These are phyloP conservation scores for Ogataea allantospora DNA, from an alignment of 805 yeast species.

Conservation along the genomic window DNA sequence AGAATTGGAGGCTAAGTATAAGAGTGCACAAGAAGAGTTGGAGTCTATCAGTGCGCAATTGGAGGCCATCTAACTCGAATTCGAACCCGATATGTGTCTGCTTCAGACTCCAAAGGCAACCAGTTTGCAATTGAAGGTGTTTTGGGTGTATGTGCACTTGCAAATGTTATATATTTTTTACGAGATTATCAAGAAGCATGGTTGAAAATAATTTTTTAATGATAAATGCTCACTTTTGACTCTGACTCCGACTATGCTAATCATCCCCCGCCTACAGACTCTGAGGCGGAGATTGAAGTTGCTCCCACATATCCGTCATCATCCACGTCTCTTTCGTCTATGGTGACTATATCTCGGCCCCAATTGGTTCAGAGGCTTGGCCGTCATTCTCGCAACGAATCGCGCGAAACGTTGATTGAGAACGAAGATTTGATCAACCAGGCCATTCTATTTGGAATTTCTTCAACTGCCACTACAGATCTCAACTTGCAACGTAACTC, in stretches of 20 bases:
- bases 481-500: slow-evolving; percentile 29
- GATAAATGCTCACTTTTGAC: slow-evolving; percentile 11
- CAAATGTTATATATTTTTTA: slow-evolving; percentile 16
- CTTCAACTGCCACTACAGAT: slow-evolving; percentile 30
- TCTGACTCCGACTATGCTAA: slow-evolving; percentile 37
- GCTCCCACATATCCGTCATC: slow-evolving; percentile 20
- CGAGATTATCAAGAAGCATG: slow-evolving; percentile 18
- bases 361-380: slow-evolving; percentile 1
- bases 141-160: slow-evolving; percentile 8
- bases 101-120: slow-evolving; percentile 3
- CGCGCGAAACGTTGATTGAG: slow-evolving; percentile 12
- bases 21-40: slow-evolving; percentile 84
- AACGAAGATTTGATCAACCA: slow-evolving; percentile 19
- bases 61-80: slow-evolving; percentile 56
- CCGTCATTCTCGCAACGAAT: slow-evolving; percentile 9
- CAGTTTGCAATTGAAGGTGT: not conserved
- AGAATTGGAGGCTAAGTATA: slow-evolving; percentile 79
- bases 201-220: slow-evolving; percentile 6
- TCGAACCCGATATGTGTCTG: too few relatives aligned
- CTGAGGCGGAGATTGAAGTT: slow-evolving; percentile 26
- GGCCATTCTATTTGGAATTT: slow-evolving; percentile 24
- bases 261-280: slow-evolving; percentile 40
- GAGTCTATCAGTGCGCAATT: slow-evolving; percentile 96
- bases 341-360: slow-evolving; percentile 5
- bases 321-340: slow-evolving; percentile 17